Percentiles rank a stretch among this genome's conserved stretches.
Conservation (phyloP, 2,329 filamentous ascomycete genomes). For the Trichoderma sp. region DNA sequence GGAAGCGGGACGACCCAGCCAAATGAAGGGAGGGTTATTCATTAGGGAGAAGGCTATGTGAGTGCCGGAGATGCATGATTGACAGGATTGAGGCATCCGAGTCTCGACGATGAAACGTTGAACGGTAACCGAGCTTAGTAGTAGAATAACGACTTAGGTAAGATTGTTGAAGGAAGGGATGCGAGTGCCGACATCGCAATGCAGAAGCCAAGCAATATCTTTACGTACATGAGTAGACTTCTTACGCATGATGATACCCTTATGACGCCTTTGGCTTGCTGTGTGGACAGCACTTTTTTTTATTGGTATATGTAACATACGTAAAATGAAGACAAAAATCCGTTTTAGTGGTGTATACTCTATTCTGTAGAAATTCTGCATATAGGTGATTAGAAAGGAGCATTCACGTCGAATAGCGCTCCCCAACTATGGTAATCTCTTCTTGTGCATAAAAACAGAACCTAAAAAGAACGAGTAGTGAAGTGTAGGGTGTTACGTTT, state of each 20-base stretch:
- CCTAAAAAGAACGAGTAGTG: neutral
- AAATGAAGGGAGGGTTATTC: neutral
- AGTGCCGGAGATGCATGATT: neutral
- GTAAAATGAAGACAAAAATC: too few species aligned
- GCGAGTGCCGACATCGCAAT: neutral
- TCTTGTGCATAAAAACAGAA: neutral
- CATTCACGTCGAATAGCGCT: neutral
- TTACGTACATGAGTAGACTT: neutral
- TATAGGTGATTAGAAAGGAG: neutral
- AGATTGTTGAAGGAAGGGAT: neutral
- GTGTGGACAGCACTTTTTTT: too few species aligned
- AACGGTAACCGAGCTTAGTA: neutral
- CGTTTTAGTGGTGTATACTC: too few species aligned
- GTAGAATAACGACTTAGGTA: conserved; percentile 3
- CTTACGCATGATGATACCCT: neutral
- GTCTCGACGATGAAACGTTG: neutral
- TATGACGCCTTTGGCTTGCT: neutral
- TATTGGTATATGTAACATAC: too few species aligned
- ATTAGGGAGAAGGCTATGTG: neutral
- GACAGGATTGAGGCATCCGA: neutral
- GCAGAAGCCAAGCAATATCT: neutral
- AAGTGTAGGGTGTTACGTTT: neutral
- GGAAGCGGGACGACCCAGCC: neutral
- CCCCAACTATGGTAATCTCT: neutral
- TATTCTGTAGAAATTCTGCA: too few species aligned